Base-by-base conservation (phyloP, 2,329 filamentous ascomycete genomes). In the Trichocomaceae sp. region DNA sequence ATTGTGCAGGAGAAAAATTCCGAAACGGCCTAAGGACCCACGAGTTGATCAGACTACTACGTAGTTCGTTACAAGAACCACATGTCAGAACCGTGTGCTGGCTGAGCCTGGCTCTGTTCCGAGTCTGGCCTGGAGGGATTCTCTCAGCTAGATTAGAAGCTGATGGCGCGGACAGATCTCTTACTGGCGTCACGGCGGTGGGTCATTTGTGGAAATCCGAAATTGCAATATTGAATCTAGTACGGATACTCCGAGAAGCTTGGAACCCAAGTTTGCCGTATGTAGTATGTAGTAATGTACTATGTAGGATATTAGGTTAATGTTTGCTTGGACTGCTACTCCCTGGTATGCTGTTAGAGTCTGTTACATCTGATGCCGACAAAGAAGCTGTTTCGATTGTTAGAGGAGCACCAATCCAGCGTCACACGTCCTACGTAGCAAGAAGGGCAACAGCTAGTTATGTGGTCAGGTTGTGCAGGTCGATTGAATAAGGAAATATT, bases 181-280 rank as follows among this genome's bases (percentile, higher is more conserved):
- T 26, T 26, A 26, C 23, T 26, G 51, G 54, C 54, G 54, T 56
- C 54, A 52, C 54, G 44, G 22, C 26, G 35, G 54, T 56, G 54
- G 54, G 54, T 37, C 54, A 33, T 13, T n/a, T 17, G 48, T 52
- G 44, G 51, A 33, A 47, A 26, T 26, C 23, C 23, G 23, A 26
- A 26, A 53, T 53, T 53, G 31, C 31, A 39, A 47, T n/a, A n/a
- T n/a, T n/a, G n/a, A n/a, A n/a, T 42, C 39, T 53, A 33, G 42
- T 37, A 42, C 9, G 33, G 37, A n/a, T n/a, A n/a, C 15, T 19
- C 23, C 7, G 3, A 26, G 23, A 26, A 7, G 23, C 9, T 12
- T 41, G 47, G 26, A 29, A 41, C 23, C 41, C 49, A 22, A 42
- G 48, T 6, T 35, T 50, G 44, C 37, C 23, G 37, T 8, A 6